phyloP scores from a whole-genome alignment of 148 eudicot species.

The Nepenthes gracilis region DNA sequence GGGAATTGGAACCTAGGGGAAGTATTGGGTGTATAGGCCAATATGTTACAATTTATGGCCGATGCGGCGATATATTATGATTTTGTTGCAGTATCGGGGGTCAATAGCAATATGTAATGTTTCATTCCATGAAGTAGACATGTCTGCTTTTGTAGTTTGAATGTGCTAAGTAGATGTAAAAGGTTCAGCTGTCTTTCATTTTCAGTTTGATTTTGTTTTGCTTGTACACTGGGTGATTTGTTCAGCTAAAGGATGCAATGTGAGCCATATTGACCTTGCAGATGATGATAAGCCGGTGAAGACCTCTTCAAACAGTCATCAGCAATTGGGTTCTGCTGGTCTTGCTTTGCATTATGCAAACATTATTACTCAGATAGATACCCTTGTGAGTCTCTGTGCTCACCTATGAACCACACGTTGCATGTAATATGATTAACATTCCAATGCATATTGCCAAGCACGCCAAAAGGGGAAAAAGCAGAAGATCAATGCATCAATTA shows the following conservation, averaged over 20 bases:
- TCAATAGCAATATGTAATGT: too few species aligned
- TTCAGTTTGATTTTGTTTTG: background rate
- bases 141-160: too few species aligned
- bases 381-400: conserved; percentile 51
- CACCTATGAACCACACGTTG: background rate
- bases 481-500: background rate
- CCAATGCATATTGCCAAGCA: too few species aligned
- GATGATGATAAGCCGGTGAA: conserved; percentile 54
- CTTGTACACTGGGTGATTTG: background rate
- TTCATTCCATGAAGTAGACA: too few species aligned
- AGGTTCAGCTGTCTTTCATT: too few species aligned
- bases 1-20: too few species aligned
- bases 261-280: conserved; percentile 16
- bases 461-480: background rate
- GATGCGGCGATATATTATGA: too few species aligned
- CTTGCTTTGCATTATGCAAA: conserved; percentile 96
- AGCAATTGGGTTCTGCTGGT: conserved; percentile 80
- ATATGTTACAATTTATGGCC: too few species aligned
- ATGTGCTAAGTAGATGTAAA: too few species aligned
- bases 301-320: conserved; percentile 27
- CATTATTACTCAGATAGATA: conserved; percentile 82
- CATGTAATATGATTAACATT: background rate
- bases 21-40: too few species aligned
- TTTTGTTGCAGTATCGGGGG: too few species aligned
- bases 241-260: background rate